Percentiles rank a stretch among this genome's conserved stretches.
These are phyloP conservation scores for Jatropha multifida DNA, from an alignment of 441 rosid species.

Conservation along the genomic window DNA sequence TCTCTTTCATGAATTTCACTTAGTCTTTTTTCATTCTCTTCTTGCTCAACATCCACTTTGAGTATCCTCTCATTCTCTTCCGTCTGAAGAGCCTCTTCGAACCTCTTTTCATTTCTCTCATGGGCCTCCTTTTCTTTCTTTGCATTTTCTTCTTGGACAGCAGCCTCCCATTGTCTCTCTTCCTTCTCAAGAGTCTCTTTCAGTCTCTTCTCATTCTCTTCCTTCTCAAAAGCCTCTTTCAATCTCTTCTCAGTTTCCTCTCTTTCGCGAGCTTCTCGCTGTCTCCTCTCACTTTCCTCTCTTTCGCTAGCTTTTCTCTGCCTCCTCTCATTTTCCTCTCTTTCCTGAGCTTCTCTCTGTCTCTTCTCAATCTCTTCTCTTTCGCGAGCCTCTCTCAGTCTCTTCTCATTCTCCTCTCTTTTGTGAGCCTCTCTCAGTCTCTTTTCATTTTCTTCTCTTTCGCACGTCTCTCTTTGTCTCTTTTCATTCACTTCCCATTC, in stretches of 20 bases:
- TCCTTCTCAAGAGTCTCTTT: constrained; percentile 41
- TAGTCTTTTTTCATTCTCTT: constrained; percentile 35
- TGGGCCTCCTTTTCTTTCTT: constrained; percentile 29
- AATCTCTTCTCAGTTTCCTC: constrained; percentile 28
- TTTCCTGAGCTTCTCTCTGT: constrained; percentile 35
- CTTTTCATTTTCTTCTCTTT: constrained; percentile 27
- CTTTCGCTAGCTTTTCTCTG: constrained; percentile 26
- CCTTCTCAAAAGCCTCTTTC: constrained; percentile 37
- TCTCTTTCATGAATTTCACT: constrained; percentile 35
- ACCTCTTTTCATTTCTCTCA: constrained; percentile 30
- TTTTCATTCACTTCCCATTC: constrained; percentile 44
- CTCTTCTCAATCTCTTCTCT: constrained; percentile 42
- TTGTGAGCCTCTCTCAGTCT: constrained; percentile 37
- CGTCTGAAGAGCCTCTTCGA: constrained; percentile 11
- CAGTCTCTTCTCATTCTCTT: constrained; percentile 36
- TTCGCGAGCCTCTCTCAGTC: constrained; percentile 31
- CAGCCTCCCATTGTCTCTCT: constrained; percentile 38
- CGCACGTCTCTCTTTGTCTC: constrained; percentile 6
- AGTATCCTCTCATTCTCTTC: constrained; percentile 24
- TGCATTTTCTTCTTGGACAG: constrained; percentile 36
- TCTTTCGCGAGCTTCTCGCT: constrained; percentile 14
- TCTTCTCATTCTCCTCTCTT: constrained; percentile 40
- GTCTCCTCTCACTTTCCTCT: constrained; percentile 35
- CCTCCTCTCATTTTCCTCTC: constrained; percentile 45
- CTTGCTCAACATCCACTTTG: constrained; percentile 34